phyloP scores from a whole-genome alignment of 768 basidiomycete species.

The Candolleomyces efflorescens region DNA sequence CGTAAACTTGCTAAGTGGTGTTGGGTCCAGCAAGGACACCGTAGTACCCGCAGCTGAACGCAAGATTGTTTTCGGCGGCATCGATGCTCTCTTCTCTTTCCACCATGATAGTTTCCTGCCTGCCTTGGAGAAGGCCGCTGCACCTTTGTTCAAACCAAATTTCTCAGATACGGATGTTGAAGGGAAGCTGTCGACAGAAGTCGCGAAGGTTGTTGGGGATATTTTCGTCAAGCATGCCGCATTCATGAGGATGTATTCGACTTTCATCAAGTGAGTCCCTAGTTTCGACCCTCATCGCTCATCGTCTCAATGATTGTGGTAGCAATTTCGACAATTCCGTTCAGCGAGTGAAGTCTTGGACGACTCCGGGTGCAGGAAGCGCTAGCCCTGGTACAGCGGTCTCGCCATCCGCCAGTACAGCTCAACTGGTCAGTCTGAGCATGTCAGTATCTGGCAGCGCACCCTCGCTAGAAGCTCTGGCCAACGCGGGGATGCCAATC shows the following conservation, averaged over 20 bases:
- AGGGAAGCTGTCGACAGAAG: slow-evolving; percentile 67
- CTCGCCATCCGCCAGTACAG: slow-evolving; percentile 58
- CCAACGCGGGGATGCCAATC: slow-evolving; percentile 39
- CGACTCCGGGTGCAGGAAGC: slow-evolving; percentile 37
- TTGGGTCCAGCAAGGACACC: slow-evolving; percentile 74
- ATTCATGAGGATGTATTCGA: slow-evolving; percentile 98
- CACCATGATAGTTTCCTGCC: slow-evolving; percentile 93
- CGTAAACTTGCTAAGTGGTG: slow-evolving; percentile 65
- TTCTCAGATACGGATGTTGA: slow-evolving; percentile 57
- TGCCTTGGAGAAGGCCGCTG: slow-evolving; percentile 75
- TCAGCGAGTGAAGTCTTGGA: slow-evolving; percentile 85
- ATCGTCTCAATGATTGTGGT: slow-evolving; percentile 12
- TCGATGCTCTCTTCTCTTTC: slow-evolving; percentile 88
- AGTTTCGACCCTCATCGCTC: neutral
- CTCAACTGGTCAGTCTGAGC: slow-evolving; percentile 60
- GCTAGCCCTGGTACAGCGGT: slow-evolving; percentile 39
- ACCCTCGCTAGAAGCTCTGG: slow-evolving; percentile 28
- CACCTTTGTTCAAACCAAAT: slow-evolving; percentile 53
- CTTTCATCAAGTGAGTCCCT: slow-evolving; percentile 81
- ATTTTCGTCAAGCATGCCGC: slow-evolving; percentile 94
- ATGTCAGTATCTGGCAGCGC: slow-evolving; percentile 48
- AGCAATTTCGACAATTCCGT: slow-evolving; percentile 95
- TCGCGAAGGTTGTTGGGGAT: slow-evolving; percentile 78
- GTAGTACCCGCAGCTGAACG: slow-evolving; percentile 83
- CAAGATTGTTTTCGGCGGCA: slow-evolving; percentile 86